A percentile compares a stretch with the other conserved stretches of the same genome.
These are phyloP conservation scores for Quillaja saponaria DNA, from an alignment of 306 rosid species.

Conservation along the genomic window DNA sequence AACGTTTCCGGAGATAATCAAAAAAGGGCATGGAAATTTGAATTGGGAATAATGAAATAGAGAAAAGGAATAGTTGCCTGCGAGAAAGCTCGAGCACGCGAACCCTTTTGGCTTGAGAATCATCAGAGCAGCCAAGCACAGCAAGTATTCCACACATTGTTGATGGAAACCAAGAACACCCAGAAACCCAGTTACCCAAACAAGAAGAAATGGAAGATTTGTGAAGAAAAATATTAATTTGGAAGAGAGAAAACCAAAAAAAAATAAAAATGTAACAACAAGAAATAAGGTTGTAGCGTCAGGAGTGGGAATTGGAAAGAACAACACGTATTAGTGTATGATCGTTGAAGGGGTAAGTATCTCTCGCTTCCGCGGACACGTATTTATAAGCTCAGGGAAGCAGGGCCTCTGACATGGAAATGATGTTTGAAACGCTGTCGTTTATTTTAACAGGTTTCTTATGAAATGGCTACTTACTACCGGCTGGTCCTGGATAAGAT, in stretches of 20 bases:
- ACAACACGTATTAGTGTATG: slow-evolving; percentile 32
- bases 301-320: neutral
- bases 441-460: slow-evolving; percentile 11
- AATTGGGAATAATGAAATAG: neutral
- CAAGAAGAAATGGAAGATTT: neutral
- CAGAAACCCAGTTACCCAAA: neutral
- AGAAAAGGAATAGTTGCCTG: neutral
- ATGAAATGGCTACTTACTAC: slow-evolving; percentile 29
- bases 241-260: slow-evolving; percentile 6
- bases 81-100: slow-evolving; percentile 64
- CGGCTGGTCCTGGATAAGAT: slow-evolving; percentile 19
- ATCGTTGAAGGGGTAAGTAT: slow-evolving; percentile 27
- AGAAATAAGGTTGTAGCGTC: neutral
- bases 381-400: slow-evolving; percentile 44
- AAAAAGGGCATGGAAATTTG: neutral
- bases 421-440: slow-evolving; percentile 42
- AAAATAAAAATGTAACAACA: neutral
- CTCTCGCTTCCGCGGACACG: slow-evolving; percentile 19
- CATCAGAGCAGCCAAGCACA: slow-evolving; percentile 87
- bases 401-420: too few relatives aligned
- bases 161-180: neutral
- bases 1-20: too few relatives aligned
- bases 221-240: neutral
- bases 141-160: slow-evolving; percentile 96
- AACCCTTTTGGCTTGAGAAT: slow-evolving; percentile 79